Base-by-base conservation (phyloP, 345 rosid species). In the Isatis tinctoria region DNA sequence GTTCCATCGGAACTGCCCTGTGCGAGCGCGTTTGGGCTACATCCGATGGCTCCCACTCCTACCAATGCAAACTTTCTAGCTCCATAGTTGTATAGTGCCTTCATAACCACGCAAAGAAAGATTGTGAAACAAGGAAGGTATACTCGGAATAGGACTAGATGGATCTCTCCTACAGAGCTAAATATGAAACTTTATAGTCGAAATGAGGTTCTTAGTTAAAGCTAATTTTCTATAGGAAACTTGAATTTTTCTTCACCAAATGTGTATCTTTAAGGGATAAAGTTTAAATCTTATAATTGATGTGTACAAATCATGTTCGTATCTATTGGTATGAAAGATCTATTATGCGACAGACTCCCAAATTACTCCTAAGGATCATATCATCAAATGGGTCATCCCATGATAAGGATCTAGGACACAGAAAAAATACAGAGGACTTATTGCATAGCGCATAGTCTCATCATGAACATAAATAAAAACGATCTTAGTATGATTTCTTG, bases 41-140 rank as follows among this genome's bases (percentile, higher is more conserved):
- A 94, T 0, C 98, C 98, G 8, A 91, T 80, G 64, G 83, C 89
- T 10, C 98, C 98, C 9, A 91, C 68, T 26, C 98, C 97, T 20
- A 86, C 80, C 80, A 94, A 60, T 48, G 52, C 97, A 48, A 94
- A 85, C 66, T 88, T 94, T 75, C 98, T 87, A 13, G 96, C 97
- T 43, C 98, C 97, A 37, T 87, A 74, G 66, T 69, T 56, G 83
- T 94, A 88, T 77, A 93, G 59, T 18, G 8, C 49, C 98, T 93
- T 60, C 64, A 51, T 61, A 43, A 51, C 52, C 40, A 60, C 49
- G 6, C 7, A 54, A 54, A 60, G 2, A 49, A 49, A 48, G 7
- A 43, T 51, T 75, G 67, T 30, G 12, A 22, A 37, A 47, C 17
- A 40, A 74, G 52, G 14, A 33, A 41, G 40, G n/a, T 32, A n/a